A percentile compares a stretch with the other conserved stretches of the same genome.
These are phyloP conservation scores for Nitzschia palea DNA, from an alignment of 108 stramenopile genomes.

Conservation along the genomic window DNA sequence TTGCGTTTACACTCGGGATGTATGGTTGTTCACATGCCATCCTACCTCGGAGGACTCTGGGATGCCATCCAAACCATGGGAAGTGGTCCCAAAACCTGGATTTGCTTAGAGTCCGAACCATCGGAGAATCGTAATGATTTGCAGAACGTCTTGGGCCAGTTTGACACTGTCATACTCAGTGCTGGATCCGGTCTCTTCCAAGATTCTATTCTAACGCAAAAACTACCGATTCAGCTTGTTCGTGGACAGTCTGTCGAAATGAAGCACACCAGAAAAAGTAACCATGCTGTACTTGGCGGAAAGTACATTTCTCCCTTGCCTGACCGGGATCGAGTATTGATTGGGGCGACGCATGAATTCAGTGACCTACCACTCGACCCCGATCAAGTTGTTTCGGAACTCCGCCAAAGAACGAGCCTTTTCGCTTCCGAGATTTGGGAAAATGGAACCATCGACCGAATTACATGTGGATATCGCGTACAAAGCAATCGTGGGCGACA, in stretches of 20 bases:
- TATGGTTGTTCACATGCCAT: constrained; percentile 73
- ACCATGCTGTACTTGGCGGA: constrained; percentile 69
- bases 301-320: constrained; percentile 79
- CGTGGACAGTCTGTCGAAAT: constrained; percentile 87
- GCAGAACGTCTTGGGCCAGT: constrained; percentile 30
- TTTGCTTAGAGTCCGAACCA: background rate
- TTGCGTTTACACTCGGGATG: constrained; percentile 63
- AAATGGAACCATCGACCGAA: constrained; percentile 41
- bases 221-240: constrained; percentile 65
- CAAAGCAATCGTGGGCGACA: constrained; percentile 71
- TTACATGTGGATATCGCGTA: constrained; percentile 67
- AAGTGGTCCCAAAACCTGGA: constrained; percentile 20
- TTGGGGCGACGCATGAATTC: constrained; percentile 90
- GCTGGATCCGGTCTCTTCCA: constrained; percentile 73
- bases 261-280: constrained; percentile 6
- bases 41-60: constrained; percentile 73
- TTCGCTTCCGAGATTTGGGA: constrained; percentile 71
- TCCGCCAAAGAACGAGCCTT: constrained; percentile 48
- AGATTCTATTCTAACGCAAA: constrained; percentile 3
- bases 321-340: constrained; percentile 36
- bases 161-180: constrained; percentile 58
- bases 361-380: constrained; percentile 37
- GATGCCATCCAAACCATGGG: constrained; percentile 37
- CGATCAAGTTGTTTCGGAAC: constrained; percentile 49
- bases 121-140: constrained; percentile 14